These are phyloP conservation scores for Pseudomicrostroma phylloplanum DNA, from an alignment of 1,284 basidiomycete species.

Conservation along the genomic window DNA sequence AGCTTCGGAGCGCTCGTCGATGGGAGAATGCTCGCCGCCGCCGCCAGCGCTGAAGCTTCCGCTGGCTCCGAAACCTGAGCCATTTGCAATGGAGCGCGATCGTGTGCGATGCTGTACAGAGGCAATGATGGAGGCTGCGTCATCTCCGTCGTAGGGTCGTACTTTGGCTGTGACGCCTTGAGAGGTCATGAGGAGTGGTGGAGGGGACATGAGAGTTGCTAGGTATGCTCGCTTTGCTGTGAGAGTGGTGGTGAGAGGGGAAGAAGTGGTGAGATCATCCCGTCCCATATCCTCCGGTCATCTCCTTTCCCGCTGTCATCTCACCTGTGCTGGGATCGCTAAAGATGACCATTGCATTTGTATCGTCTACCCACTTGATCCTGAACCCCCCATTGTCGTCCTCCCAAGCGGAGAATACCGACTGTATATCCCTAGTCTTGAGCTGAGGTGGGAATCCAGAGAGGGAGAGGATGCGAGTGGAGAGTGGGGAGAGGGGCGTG, in stretches of 20 bases:
- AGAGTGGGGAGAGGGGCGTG: conserved; percentile 59
- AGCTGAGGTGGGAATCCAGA: conserved; percentile 87
- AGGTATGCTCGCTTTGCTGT: conserved; percentile 88
- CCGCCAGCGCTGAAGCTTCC: conserved; percentile 18
- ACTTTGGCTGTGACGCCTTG: conserved; percentile 58
- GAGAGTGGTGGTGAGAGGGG: too few relatives aligned
- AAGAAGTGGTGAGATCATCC: neutral
- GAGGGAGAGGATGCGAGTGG: conserved; percentile 87
- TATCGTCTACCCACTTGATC: conserved; percentile 98
- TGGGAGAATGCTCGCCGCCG: neutral
- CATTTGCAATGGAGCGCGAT: conserved; percentile 37
- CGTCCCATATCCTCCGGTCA: neutral
- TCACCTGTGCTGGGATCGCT: conserved; percentile 57
- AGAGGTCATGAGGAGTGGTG: conserved; percentile 54
- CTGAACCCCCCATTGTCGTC: conserved; percentile 81
- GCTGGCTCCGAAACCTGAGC: conserved; percentile 19
- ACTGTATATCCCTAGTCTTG: conserved; percentile 93
- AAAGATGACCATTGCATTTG: conserved; percentile 90
- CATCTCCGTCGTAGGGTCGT: conserved; percentile 85
- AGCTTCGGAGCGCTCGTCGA: neutral
- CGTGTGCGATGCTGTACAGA: conserved; percentile 63
- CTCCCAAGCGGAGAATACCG: conserved; percentile 85
- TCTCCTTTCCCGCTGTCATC: neutral
- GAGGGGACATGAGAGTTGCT: conserved; percentile 67
- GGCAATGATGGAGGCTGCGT: conserved; percentile 82